Base-by-base conservation (phyloP, 192 early-diverging fungal species). In the Backusella morwellensis region DNA sequence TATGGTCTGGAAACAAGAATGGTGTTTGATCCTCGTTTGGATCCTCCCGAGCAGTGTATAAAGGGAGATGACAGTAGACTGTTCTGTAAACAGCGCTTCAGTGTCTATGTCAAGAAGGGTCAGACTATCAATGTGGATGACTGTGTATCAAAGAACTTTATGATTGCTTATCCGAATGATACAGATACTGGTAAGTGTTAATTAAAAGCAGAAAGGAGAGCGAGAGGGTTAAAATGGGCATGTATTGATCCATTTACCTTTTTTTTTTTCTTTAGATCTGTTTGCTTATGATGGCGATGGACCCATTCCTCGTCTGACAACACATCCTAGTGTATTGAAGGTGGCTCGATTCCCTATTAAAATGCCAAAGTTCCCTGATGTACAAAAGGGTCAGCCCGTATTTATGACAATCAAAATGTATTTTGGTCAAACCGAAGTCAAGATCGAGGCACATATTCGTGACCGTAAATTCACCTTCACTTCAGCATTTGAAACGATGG, bases 341-440 rank as follows among this genome's bases (percentile, higher is more conserved):
- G 82, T 84, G 9, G 76, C 82, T 21, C 70, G 74, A 56, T 84
- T 84, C 70, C 82, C 82, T 36, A 81, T 84, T 36, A 80, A 80
- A 54, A 84, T 84, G 82, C 82, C 82, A 14, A 80, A 78, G 42
- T 78, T 84, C 36, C 41, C 73, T 29, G 77, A 79, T n/a, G 77
- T 80, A 26, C 77, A 85, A 77, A 78, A 83, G 34, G 84, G 80
- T 32, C 85, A 86, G 26, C 84, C 84, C 68, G 81, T 88, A 35
- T 81, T 83, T 70, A 86, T 88, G 85, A 83, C 76, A 23, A 84
- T 84, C 74, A 80, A 79, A 9, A 84, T 84, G 82, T 84, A 80
- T 78, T 86, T 88, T 81, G 87, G 87, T n/a, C 75, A 86, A 70
- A 88, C 85, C 42, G 87, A 88, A 72, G 83, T 88, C 75, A 83